phyloP scores from a whole-genome alignment of 495 filamentous ascomycete genomes.

The Bathelium albidoporum region DNA sequence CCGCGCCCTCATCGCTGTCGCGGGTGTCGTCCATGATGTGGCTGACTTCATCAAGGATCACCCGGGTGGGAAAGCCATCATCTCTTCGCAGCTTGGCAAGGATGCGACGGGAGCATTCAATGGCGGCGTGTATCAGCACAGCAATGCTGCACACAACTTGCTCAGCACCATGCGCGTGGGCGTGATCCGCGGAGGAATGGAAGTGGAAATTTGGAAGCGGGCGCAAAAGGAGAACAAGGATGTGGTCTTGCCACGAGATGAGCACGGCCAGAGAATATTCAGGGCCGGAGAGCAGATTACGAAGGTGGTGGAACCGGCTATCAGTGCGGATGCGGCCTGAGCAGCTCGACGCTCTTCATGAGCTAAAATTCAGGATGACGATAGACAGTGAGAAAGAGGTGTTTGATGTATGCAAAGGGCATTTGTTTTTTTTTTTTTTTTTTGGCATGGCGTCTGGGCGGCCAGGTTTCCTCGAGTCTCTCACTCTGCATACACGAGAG shows the following conservation, averaged over 20 bases:
- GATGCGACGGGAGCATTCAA: constrained; percentile 99
- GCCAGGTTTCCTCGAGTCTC: neutral
- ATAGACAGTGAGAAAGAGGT: neutral
- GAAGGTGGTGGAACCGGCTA: constrained; percentile 62
- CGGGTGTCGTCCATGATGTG: constrained; percentile 94
- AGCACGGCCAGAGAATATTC: constrained; percentile 69
- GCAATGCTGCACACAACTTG: constrained; percentile 95
- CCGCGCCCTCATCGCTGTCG: constrained; percentile 75
- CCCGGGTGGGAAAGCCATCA: constrained; percentile 93
- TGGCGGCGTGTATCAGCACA: constrained; percentile 96
- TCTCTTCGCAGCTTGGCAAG: constrained; percentile 86
- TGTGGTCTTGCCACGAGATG: constrained; percentile 67
- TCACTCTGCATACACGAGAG: neutral
- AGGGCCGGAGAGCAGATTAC: constrained; percentile 87
- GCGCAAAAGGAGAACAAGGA: constrained; percentile 85
- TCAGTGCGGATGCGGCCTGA: constrained; percentile 64
- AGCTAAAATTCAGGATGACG: neutral
- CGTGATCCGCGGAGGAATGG: constrained; percentile 90
- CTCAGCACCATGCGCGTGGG: constrained; percentile 93
- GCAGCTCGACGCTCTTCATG: neutral
- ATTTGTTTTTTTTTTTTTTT: neutral
- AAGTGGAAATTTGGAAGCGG: constrained; percentile 99
- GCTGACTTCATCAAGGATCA: constrained; percentile 93
- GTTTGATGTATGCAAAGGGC: neutral
- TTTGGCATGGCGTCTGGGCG: neutral